These are phyloP conservation scores for Cyclotella kingstonii DNA, from an alignment of 108 stramenopile genomes.

Conservation along the genomic window DNA sequence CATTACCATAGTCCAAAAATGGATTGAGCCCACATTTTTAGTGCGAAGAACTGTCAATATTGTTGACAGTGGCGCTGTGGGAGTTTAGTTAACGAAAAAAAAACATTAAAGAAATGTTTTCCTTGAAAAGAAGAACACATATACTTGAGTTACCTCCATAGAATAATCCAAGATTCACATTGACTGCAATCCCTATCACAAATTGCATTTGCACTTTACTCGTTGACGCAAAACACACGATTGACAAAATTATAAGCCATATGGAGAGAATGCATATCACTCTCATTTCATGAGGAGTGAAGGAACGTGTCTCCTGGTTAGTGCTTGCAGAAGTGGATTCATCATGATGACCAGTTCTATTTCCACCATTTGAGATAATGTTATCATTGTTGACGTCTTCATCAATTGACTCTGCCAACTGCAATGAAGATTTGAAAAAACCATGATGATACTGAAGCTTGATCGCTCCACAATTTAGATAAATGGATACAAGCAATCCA, in stretches of 20 bases:
- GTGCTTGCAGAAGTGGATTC: background rate
- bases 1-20: slow-evolving; percentile 71
- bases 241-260: slow-evolving; percentile 33
- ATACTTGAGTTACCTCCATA: slow-evolving; percentile 11
- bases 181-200: slow-evolving; percentile 43
- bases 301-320: slow-evolving; percentile 4
- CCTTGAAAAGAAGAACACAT: too few relatives aligned
- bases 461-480: slow-evolving; percentile 68
- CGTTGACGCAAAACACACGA: slow-evolving; percentile 17
- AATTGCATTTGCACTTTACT: slow-evolving; percentile 20
- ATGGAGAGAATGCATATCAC: slow-evolving; percentile 14
- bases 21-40: slow-evolving; percentile 55
- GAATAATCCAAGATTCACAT: slow-evolving; percentile 42
- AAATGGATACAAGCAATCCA: slow-evolving; percentile 55
- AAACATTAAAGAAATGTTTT: too few relatives aligned
- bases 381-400: background rate
- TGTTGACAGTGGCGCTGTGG: slow-evolving; percentile 36
- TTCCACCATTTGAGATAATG: slow-evolving; percentile 5
- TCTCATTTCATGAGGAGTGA: slow-evolving; percentile 34
- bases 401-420: too few relatives aligned
- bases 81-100: too few relatives aligned
- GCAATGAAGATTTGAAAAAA: slow-evolving; percentile 17
- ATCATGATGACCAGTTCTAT: background rate
- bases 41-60: slow-evolving; percentile 26
- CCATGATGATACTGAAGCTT: slow-evolving; percentile 64